Evolutionary conservation across 2,329 filamentous ascomycete genomes (phyloP), one percentile per base, ranked within the genome.

Genomic region (Hypoxylon rubiginosum): DNA sequence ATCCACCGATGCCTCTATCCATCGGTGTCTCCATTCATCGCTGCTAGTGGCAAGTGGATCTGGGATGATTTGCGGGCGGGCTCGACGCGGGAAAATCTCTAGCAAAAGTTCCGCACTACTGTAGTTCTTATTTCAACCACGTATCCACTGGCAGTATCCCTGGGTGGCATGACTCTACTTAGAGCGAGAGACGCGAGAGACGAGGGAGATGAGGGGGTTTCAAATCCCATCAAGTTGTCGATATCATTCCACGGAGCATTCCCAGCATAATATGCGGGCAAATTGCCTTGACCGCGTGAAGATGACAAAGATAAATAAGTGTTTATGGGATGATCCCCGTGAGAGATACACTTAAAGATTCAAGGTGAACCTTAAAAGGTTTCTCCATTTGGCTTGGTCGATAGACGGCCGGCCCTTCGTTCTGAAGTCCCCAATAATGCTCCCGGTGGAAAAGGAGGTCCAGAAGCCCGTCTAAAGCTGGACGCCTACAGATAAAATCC

Each of bases 401-500:
- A n/a, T 41, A n/a, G 50, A 17, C 30, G 49, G n/a, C 13, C 10
- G 3, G 43, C 5, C 11, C 34, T 28, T 36, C 34, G 34, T 26
- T 30, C 30, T 46, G 15, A 17, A 51, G 34, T 11, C 39, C 13
- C 11, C 8, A 10, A 11, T 13, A 36, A 36, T 36, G 11, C 4
- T 10, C 2, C 13, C 34, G 4, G 15, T 13, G 34, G 15, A 34
- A 43, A 26, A 43, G 26, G 34, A 24, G 51, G 49, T 54, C 50
- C 39, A 39, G 24, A 41, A 41, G 39, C 21, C 39, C 19, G 28
- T 52, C 24, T 57, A 62, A 39, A 49, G 30, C 39, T 53, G 32
- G 48, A 4, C 24, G 28, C 11, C 3, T 36, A 15, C 34, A 15
- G 34, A 36, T 10, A 10, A 36, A 15, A 36, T 36, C 30, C 30